Evolutionary conservation across 2,329 filamentous ascomycete genomes (phyloP), one percentile per base, ranked within the genome.

Genomic region (Fusarium sp.): DNA sequence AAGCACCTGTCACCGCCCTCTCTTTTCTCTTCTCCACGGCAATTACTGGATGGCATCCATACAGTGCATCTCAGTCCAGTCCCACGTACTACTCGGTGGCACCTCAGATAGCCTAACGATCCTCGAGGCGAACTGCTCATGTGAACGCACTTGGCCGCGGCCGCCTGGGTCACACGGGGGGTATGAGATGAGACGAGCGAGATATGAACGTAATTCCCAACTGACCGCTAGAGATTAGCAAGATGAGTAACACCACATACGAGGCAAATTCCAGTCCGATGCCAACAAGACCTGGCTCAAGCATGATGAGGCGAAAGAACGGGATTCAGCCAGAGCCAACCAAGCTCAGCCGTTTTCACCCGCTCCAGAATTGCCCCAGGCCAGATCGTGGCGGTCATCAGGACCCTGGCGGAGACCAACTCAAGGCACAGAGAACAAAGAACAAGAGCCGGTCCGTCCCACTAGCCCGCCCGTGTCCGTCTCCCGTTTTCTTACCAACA

Each of bases 401-500:
- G 54, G 57, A 52, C 41, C 37, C 37, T 41, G 31, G 54, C 20
- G 48, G 57, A 48, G 50, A 64, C 33, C 14, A 13, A 64, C 50
- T 64, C 39, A 68, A 59, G 68, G 61, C 65, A 66, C 59, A 43
- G 64, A 31, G 50, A 67, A 59, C 33, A 68, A 62, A 71, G 29
- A 35, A 62, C 58, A 39, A 29, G 65, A 75, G 65, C 76, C 78
- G 77, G 79, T 72, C 79, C 78, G 78, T 80, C 65, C 79, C 79
- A 79, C 68, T 77, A 75, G 76, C 67, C 73, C 67, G 63, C 57
- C 77, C 56, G 59, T 67, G 48, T 41, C 69, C 48, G 60, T 68
- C 52, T 68, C 52, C 45, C 61, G 45, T 63, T 60, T 60, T 24
- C 54, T 66, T 37, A 39, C 67, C 31, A 45, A 63, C 64, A 59